Conservation (phyloP, 2,329 filamentous ascomycete genomes). For the Beauveria sp. region DNA sequence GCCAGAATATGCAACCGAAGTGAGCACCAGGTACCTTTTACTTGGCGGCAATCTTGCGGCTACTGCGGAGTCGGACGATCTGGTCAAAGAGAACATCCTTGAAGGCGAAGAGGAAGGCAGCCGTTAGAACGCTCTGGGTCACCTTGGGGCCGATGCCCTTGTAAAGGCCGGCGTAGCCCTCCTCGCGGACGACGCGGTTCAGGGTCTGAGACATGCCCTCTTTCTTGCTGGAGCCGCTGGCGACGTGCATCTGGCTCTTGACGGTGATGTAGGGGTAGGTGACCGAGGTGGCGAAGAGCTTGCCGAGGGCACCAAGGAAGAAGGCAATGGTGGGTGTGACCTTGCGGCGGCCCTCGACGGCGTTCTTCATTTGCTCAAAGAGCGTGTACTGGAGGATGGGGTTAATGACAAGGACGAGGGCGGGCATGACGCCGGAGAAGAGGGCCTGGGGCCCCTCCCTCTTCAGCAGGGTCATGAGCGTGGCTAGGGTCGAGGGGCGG, state of each 20-base stretch:
- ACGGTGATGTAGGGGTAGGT: conserved; percentile 97
- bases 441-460: conserved; percentile 80
- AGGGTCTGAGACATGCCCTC: conserved; percentile 75
- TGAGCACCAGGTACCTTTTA: conserved; percentile 15
- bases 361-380: conserved; percentile 96
- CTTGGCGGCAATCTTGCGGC: conserved; percentile 30
- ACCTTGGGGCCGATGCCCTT: conserved; percentile 96
- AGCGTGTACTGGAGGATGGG: conserved; percentile 98
- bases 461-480: conserved; percentile 69
- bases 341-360: conserved; percentile 63
- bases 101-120: conserved; percentile 93
- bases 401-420: conserved; percentile 91
- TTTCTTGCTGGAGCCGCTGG: conserved; percentile 62
- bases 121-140: conserved; percentile 92
- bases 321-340: conserved; percentile 85
- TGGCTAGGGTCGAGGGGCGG: conserved; percentile 65
- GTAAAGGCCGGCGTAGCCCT: conserved; percentile 89
- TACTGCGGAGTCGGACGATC: conserved; percentile 57
- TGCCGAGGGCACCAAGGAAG: conserved; percentile 83
- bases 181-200: conserved; percentile 71
- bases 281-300: conserved; percentile 85
- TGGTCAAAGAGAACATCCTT: conserved; percentile 93
- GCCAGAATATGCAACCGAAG: neutral
- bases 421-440: conserved; percentile 87
- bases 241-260: conserved; percentile 96